phyloP scores from a whole-genome alignment of 306 rosid genomes.

The Carpinus fangiana region DNA sequence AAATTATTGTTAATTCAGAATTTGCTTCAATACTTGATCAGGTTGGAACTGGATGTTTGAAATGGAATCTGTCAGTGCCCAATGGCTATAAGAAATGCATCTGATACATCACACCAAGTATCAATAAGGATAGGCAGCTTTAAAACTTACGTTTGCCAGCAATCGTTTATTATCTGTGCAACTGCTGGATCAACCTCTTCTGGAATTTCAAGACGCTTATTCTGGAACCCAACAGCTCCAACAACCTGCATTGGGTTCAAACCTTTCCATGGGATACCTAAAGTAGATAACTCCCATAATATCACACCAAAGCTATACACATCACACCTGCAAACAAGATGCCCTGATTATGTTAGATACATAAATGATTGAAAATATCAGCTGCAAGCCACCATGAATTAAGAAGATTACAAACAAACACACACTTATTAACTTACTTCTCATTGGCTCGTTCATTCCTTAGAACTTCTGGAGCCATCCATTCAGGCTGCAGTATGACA shows the following conservation, averaged over 20 bases:
- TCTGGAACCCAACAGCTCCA: constrained; percentile 99
- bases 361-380: constrained; percentile 4
- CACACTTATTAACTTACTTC: constrained; percentile 54
- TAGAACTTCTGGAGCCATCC: constrained; percentile 99
- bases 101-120: background rate
- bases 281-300: constrained; percentile 87
- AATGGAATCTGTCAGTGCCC: background rate
- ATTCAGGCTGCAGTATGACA: constrained; percentile 82
- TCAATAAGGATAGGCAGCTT: background rate
- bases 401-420: constrained; percentile 1
- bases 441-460: constrained; percentile 95
- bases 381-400: constrained; percentile 16
- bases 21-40: background rate
- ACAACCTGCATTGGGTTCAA: constrained; percentile 99
- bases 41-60: background rate
- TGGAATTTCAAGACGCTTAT: constrained; percentile 92
- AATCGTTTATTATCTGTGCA: constrained; percentile 77
- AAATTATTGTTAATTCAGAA: background rate
- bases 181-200: constrained; percentile 76
- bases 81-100: background rate
- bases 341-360: constrained; percentile 22
- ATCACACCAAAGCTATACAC: constrained; percentile 98
- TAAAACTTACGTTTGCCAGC: constrained; percentile 87
- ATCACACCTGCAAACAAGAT: constrained; percentile 80
- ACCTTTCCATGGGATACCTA: constrained; percentile 85